Percentiles rank a stretch among this genome's conserved stretches.
phyloP scores from a whole-genome alignment of 345 rosid genomes.

The Toxicodendron radicans region DNA sequence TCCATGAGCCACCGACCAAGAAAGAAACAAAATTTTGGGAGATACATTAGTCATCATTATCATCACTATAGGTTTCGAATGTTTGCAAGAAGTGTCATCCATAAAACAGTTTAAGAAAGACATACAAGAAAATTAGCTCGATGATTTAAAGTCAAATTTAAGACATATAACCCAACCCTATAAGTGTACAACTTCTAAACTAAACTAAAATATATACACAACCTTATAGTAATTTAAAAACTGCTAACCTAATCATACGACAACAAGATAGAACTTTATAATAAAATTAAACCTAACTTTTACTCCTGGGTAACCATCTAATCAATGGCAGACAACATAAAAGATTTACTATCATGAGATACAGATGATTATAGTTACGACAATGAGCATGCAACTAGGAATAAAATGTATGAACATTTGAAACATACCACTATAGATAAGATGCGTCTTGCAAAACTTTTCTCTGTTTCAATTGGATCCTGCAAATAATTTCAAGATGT shows the following conservation, averaged over 20 bases:
- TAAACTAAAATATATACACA: not conserved
- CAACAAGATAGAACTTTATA: not conserved
- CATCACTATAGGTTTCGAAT: too few relatives aligned
- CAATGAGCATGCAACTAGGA: not conserved
- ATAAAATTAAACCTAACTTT: conserved; percentile 1
- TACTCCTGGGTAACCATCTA: not conserved
- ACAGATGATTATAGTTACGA: not conserved
- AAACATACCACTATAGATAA: conserved; percentile 78
- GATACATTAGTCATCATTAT: too few relatives aligned
- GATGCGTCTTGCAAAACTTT: conserved; percentile 77
- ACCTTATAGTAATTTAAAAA: not conserved
- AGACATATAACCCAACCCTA: too few relatives aligned
- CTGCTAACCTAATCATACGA: not conserved
- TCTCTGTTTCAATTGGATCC: conserved; percentile 95
- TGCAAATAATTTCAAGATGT: conserved; percentile 31
- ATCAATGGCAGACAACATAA: not conserved
- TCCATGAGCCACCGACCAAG: too few relatives aligned
- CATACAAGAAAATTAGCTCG: too few relatives aligned
- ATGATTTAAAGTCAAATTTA: too few relatives aligned
- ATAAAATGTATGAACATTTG: conserved; percentile 9
- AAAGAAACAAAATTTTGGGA: too few relatives aligned
- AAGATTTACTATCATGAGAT: not conserved
- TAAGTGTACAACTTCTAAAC: too few relatives aligned
- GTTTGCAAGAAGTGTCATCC: too few relatives aligned
- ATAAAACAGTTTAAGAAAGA: too few relatives aligned